Percentiles rank a stretch among this genome's conserved stretches.
These are phyloP conservation scores for Aspergillus funiculosus DNA, from an alignment of 495 filamentous ascomycete species.

Conservation along the genomic window DNA sequence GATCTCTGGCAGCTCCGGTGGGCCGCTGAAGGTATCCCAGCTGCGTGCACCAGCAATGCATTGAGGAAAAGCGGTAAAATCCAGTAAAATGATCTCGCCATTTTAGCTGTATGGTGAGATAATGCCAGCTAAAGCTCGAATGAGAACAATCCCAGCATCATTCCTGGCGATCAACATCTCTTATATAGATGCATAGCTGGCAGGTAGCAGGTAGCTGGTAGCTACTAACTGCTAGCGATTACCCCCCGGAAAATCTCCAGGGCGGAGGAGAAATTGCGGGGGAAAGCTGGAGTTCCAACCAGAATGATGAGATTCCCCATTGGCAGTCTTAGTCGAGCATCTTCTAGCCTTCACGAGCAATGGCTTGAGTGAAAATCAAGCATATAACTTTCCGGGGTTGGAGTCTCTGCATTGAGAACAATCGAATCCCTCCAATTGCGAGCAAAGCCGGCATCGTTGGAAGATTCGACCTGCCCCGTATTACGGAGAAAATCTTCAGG, in stretches of 20 bases:
- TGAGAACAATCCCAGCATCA: neutral
- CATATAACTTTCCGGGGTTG: slow-evolving; percentile 4
- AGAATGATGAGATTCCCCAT: neutral
- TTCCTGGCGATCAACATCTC: neutral
- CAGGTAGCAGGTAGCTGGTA: too few relatives aligned
- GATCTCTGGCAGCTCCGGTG: slow-evolving; percentile 13
- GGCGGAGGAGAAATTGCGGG: slow-evolving; percentile 17
- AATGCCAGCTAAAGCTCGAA: neutral
- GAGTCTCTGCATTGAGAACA: neutral
- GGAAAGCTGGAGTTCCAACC: neutral
- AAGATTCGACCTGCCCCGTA: slow-evolving; percentile 1
- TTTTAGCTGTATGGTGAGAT: neutral
- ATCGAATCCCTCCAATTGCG: slow-evolving; percentile 1
- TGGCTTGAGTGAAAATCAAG: slow-evolving; percentile 8
- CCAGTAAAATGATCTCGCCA: slow-evolving; percentile 2
- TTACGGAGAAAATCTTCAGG: neutral
- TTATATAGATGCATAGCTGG: too few relatives aligned
- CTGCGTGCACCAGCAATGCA: slow-evolving; percentile 9
- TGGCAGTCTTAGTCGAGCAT: neutral
- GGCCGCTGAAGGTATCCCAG: slow-evolving; percentile 4
- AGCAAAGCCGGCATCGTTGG: neutral
- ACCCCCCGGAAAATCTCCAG: slow-evolving; percentile 16
- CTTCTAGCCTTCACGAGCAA: neutral
- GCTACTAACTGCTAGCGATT: too few relatives aligned
- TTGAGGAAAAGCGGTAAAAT: slow-evolving; percentile 7